These are phyloP conservation scores for Austroboletus niveus DNA, from an alignment of 1,284 basidiomycete genomes.

Conservation along the genomic window DNA sequence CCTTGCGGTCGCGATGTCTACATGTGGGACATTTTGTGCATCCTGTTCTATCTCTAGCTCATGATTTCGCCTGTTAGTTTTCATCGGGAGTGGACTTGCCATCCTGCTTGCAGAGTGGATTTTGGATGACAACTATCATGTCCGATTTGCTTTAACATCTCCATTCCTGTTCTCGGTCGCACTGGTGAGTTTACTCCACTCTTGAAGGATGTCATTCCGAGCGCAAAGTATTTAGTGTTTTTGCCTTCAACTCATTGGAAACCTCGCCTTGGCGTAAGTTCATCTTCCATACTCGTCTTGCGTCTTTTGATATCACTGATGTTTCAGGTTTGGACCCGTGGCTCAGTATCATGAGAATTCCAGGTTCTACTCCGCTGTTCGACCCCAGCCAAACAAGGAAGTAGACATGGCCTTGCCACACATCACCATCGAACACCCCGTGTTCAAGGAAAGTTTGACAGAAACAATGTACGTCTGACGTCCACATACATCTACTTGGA, in stretches of 20 bases:
- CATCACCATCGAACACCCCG: slow-evolving; percentile 75
- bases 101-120: slow-evolving; percentile 63
- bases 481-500: background rate
- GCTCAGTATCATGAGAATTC: slow-evolving; percentile 76
- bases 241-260: slow-evolving; percentile 58
- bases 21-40: slow-evolving; percentile 52
- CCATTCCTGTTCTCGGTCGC: slow-evolving; percentile 76
- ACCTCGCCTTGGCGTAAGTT: slow-evolving; percentile 44
- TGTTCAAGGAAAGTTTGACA: slow-evolving; percentile 74
- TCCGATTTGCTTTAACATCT: slow-evolving; percentile 65
- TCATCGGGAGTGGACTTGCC: slow-evolving; percentile 55
- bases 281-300: background rate
- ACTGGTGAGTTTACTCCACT: slow-evolving; percentile 45
- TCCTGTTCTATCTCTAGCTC: slow-evolving; percentile 19
- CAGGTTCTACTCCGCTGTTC: slow-evolving; percentile 64
- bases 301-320: background rate
- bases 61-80: slow-evolving; percentile 43
- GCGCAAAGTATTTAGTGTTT: slow-evolving; percentile 48
- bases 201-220: background rate
- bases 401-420: slow-evolving; percentile 67
- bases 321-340: slow-evolving; percentile 62
- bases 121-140: slow-evolving; percentile 64
- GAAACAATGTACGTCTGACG: slow-evolving; percentile 60
- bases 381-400: slow-evolving; percentile 53
- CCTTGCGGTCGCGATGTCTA: slow-evolving; percentile 59